Evolutionary conservation across 140 eudicot species (phyloP).

Genomic region (Stevia rebaudiana): DNA sequence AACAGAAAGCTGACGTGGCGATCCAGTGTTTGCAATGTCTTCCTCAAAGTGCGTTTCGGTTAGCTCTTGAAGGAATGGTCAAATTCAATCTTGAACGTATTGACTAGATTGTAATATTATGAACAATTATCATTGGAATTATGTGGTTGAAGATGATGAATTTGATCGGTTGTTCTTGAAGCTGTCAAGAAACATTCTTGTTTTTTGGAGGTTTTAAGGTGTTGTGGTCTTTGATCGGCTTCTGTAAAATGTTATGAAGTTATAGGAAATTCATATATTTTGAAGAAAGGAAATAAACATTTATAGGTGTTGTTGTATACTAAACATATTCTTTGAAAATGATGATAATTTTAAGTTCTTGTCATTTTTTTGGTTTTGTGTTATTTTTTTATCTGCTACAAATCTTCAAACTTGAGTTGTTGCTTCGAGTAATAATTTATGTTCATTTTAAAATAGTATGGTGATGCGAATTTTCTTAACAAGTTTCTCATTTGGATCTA

Average conservation of each 20-base stretch:
- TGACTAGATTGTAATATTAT: conserved; percentile 27
- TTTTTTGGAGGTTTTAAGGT: conserved; percentile 19
- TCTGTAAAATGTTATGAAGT: conserved; percentile 15
- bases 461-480: background rate
- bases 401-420: background rate
- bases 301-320: conserved; percentile 35
- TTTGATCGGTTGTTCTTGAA: conserved; percentile 8
- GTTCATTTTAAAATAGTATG: background rate
- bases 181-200: conserved; percentile 20
- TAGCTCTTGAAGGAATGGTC: conserved; percentile 76
- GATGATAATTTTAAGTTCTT: conserved; percentile 18
- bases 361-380: conserved; percentile 13
- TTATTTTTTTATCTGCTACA: background rate
- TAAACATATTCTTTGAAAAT: conserved; percentile 32
- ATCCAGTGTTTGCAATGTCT: conserved; percentile 58
- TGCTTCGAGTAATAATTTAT: background rate
- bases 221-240: conserved; percentile 6
- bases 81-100: conserved; percentile 70
- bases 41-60: conserved; percentile 58
- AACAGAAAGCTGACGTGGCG: conserved; percentile 69
- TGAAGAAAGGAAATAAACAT: conserved; percentile 33
- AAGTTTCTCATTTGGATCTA: too few species aligned
- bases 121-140: background rate
- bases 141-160: conserved; percentile 10
- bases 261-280: conserved; percentile 34